These are phyloP conservation scores for Polyporus tsugae DNA, from an alignment of 1,284 basidiomycete genomes.

Conservation along the genomic window DNA sequence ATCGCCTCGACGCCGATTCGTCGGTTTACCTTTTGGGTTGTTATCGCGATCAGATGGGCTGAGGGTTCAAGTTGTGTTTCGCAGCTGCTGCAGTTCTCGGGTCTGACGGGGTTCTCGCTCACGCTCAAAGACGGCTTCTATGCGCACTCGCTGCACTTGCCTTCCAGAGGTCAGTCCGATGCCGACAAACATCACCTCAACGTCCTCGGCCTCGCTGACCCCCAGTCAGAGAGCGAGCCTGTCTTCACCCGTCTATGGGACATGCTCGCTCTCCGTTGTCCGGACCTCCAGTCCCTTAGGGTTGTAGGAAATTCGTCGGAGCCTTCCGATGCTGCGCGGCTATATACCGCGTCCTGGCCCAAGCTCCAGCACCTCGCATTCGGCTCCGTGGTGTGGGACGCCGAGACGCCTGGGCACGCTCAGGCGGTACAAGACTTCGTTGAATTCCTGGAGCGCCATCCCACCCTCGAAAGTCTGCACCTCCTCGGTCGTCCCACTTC, in stretches of 20 bases:
- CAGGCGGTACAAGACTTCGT: conserved; percentile 57
- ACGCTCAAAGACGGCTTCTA: conserved; percentile 68
- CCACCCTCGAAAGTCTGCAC: conserved; percentile 58
- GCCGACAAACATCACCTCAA: conserved; percentile 21
- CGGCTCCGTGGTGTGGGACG: conserved; percentile 70
- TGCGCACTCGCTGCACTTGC: conserved; percentile 57
- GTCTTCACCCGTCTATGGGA: conserved; percentile 63
- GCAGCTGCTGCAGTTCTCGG: conserved; percentile 72
- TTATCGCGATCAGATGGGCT: neutral
- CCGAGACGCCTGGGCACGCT: conserved; percentile 46
- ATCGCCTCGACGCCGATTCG: neutral
- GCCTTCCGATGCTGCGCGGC: conserved; percentile 49
- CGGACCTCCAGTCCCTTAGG: conserved; percentile 66
- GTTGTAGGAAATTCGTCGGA: conserved; percentile 64
- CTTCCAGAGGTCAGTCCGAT: conserved; percentile 56
- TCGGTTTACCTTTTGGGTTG: neutral
- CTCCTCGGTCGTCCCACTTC: conserved; percentile 60
- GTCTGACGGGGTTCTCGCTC: conserved; percentile 66
- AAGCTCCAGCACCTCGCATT: conserved; percentile 61
- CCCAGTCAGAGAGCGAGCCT: conserved; percentile 46
- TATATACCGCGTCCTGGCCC: conserved; percentile 67
- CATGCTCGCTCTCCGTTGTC: conserved; percentile 70
- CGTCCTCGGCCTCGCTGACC: conserved; percentile 26
- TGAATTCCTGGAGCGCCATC: conserved; percentile 71
- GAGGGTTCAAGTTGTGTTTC: neutral